Base-by-base conservation (phyloP, 176 grass and related monocot genomes). In the Oryza meridionalis region DNA sequence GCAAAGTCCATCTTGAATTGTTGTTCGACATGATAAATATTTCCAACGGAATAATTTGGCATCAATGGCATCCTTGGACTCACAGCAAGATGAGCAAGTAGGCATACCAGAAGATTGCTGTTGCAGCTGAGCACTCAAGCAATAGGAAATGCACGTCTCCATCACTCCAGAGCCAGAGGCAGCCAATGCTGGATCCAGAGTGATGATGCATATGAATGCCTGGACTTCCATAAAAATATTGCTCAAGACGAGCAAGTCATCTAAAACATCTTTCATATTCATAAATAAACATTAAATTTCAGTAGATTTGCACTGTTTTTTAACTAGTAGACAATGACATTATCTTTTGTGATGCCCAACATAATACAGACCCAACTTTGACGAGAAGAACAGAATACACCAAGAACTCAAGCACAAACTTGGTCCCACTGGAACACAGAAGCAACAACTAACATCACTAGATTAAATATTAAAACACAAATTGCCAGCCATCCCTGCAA, bases 221-320 rank as follows among this genome's bases (percentile, higher is more conserved):
- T 68, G 46, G 77, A 29, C 68, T 74, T 16, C 42, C 68, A 74
- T 14, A 73, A 33, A 67, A 82, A 88, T 42, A 82, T n/a, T 40
- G 58, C 67, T 74, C 74, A 86, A 90, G 79, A 12, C 67, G 78
- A 86, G 79, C 37, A 74, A 19, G 67, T 78, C 59, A 83, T 67
- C 61, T 66, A 67, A 72, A 53, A 35, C 29, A 68, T n/a, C 29
- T 61, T 55, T 47, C 44, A 42, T 61, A 35, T 72, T 73, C 69
- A 73, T 51, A 73, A 45, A 82, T 61, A 72, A 85, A 24, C 69
- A 79, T 38, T 33, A 63, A 55, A 64, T 17, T 40, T n/a, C 11
- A 45, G 70, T 14, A 77, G 12, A 14, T 58, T 63, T 81, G 4
- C 9, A 32, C 32, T 11, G 31, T 82, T 72, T 59, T 21, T 58